phyloP scores from a whole-genome alignment of 345 rosid species.

The Syzygium jambos region DNA sequence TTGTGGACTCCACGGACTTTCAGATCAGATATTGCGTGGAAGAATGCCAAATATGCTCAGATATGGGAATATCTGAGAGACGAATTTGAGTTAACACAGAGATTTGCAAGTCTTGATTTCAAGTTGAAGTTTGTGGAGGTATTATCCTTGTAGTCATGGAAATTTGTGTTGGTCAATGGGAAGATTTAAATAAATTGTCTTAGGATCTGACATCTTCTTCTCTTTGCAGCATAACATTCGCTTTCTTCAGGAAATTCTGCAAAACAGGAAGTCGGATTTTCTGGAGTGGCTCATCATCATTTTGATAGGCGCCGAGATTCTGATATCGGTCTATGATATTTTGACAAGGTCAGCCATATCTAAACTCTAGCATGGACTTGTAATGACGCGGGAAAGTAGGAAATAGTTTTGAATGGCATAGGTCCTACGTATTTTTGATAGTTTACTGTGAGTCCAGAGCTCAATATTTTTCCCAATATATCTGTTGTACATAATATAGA shows the following conservation, averaged over 20 bases:
- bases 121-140: conserved; percentile 95
- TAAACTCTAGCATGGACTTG: not conserved
- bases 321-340: conserved; percentile 57
- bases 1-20: not conserved
- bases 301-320: conserved; percentile 70
- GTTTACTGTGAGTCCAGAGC: not conserved
- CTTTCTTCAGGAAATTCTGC: conserved; percentile 91
- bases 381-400: not conserved
- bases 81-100: conserved; percentile 83
- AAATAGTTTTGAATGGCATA: not conserved
- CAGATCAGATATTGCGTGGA: conserved; percentile 99
- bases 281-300: conserved; percentile 93
- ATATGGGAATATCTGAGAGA: conserved; percentile 94
- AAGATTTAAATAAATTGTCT: not conserved
- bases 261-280: conserved; percentile 90
- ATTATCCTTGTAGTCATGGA: not conserved
- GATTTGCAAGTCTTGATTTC: conserved; percentile 88
- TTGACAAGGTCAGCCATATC: conserved; percentile 6
- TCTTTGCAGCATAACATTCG: conserved; percentile 82
- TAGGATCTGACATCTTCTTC: not conserved
- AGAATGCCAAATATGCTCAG: conserved; percentile 88
- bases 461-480: not conserved
- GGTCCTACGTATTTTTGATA: not conserved
- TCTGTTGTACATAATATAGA: not conserved
- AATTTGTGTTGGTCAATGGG: not conserved